Conservation (phyloP, 805 yeast species). For the Saturnispora besseyi region DNA sequence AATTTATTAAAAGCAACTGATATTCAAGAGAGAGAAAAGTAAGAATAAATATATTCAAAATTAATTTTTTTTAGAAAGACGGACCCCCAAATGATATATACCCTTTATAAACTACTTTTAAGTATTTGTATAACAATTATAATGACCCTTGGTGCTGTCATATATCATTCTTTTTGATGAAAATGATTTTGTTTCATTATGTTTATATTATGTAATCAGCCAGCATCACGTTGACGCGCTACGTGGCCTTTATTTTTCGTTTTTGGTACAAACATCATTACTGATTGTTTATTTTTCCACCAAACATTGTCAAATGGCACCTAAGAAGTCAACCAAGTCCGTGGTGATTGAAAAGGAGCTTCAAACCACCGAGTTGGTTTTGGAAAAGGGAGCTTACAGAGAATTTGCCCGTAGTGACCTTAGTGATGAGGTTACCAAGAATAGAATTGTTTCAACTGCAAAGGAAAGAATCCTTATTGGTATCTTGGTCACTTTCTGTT, state of each 20-base stretch:
- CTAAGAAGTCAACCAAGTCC: constrained; percentile 14
- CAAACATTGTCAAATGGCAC: constrained; percentile 15
- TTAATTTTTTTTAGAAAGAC: too few relatives aligned
- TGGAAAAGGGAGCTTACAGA: constrained; percentile 44
- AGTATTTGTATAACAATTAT: too few relatives aligned
- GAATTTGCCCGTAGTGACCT: constrained; percentile 47
- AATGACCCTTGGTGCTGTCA: too few relatives aligned
- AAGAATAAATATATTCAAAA: too few relatives aligned
- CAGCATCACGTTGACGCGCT: constrained; percentile 5
- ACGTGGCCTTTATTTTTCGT: constrained; percentile 5
- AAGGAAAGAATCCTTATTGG: constrained; percentile 35
- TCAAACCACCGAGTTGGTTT: constrained; percentile 34
- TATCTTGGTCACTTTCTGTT: constrained; percentile 37
- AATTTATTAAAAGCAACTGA: background rate
- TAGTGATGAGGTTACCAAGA: constrained; percentile 29
- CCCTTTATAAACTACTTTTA: too few relatives aligned
- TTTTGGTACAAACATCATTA: background rate
- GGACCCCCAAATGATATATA: too few relatives aligned
- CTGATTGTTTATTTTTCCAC: background rate
- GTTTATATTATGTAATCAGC: background rate
- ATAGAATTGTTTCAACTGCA: constrained; percentile 32
- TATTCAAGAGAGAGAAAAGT: background rate
- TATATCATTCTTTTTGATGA: background rate
- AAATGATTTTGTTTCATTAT: background rate
- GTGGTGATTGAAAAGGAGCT: constrained; percentile 10